phyloP scores from a whole-genome alignment of 2,329 filamentous ascomycete species.

The Diaporthe amygdali region DNA sequence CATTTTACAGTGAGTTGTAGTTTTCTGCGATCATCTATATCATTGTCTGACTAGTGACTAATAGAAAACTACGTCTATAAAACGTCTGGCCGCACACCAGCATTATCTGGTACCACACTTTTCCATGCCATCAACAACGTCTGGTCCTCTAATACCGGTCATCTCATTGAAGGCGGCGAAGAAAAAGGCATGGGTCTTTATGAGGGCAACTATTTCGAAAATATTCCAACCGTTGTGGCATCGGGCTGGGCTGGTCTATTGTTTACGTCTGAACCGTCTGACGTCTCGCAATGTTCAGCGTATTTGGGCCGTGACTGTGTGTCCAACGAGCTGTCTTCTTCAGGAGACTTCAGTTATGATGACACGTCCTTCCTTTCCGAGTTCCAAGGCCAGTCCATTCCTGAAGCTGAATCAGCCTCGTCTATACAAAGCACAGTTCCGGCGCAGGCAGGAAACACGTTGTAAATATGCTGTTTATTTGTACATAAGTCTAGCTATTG shows the following conservation, averaged over 20 bases:
- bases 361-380: background rate
- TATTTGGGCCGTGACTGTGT: constrained; percentile 9
- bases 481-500: background rate
- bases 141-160: constrained; percentile 57
- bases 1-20: constrained; percentile 50
- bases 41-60: background rate
- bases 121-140: constrained; percentile 68
- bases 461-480: background rate
- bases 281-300: background rate
- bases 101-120: constrained; percentile 59
- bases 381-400: background rate
- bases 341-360: background rate
- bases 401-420: background rate
- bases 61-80: constrained; percentile 62
- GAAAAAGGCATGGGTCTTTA: constrained; percentile 50
- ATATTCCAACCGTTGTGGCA: constrained; percentile 49
- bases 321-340: background rate
- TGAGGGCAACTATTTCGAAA: constrained; percentile 64
- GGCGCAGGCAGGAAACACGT: background rate
- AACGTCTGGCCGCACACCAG: constrained; percentile 60
- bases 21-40: background rate
- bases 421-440: background rate
- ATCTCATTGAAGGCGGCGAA: constrained; percentile 58
- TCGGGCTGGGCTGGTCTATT: constrained; percentile 27
- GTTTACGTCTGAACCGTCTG: constrained; percentile 18